These are phyloP conservation scores for Trichoderma semiorbis DNA, from an alignment of 2,329 filamentous ascomycete species.

Conservation along the genomic window DNA sequence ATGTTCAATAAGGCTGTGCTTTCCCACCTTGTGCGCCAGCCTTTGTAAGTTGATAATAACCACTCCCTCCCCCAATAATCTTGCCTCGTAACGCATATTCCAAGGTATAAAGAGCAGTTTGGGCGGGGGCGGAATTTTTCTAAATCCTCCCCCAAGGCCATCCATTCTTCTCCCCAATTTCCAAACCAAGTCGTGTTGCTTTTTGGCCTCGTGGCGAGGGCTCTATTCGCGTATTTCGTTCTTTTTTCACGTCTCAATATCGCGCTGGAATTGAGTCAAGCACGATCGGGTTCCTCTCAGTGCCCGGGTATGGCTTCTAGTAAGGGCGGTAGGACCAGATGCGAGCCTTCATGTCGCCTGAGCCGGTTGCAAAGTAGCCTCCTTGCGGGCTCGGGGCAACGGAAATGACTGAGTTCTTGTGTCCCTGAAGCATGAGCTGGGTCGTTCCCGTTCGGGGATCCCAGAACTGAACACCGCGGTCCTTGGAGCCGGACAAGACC, in stretches of 20 bases:
- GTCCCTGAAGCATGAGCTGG: constrained; percentile 96
- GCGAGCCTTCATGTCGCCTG: constrained; percentile 93
- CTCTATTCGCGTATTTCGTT: not conserved
- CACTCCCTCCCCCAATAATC: constrained; percentile 16
- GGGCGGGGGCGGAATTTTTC: not conserved
- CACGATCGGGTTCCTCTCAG: not conserved
- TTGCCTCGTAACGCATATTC: constrained; percentile 13
- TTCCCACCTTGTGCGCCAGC: constrained; percentile 30
- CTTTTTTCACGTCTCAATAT: not conserved
- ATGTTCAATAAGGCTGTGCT: constrained; percentile 26
- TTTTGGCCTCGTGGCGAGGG: not conserved
- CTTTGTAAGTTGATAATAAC: constrained; percentile 16
- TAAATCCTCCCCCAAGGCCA: not conserved
- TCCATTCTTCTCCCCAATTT: not conserved
- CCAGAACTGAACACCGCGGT: constrained; percentile 98
- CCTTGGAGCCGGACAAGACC: constrained; percentile 97
- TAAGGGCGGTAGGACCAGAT: constrained; percentile 82
- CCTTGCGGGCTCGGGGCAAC: constrained; percentile 90
- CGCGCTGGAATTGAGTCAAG: not conserved
- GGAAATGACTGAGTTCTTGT: constrained; percentile 98
- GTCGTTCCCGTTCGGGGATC: constrained; percentile 89
- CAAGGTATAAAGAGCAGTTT: constrained; percentile 10
- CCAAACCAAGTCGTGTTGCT: not conserved
- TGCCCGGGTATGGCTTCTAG: constrained; percentile 23
- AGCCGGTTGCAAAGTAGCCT: constrained; percentile 89